Percentiles rank a stretch among this genome's conserved stretches.
These are phyloP conservation scores for Chlorophyllum brunneum DNA, from an alignment of 768 basidiomycete species.

Conservation along the genomic window DNA sequence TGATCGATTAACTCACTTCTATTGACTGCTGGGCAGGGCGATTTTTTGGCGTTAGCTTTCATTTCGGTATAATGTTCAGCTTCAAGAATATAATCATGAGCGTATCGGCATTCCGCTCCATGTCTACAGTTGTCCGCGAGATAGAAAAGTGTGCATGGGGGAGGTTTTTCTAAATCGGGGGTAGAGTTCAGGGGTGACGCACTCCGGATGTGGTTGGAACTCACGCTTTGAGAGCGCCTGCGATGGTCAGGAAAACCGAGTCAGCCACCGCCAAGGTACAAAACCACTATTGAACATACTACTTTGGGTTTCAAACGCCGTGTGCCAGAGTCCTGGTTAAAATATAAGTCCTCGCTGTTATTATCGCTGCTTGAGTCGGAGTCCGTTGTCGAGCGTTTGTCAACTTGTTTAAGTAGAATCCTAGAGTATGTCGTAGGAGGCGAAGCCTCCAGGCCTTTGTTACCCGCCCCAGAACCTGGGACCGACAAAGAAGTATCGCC, in stretches of 20 bases:
- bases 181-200: constrained; percentile 25
- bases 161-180: constrained; percentile 65
- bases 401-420: neutral
- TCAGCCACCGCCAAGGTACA: neutral
- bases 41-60: constrained; percentile 53
- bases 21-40: constrained; percentile 56
- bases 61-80: constrained; percentile 52
- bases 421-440: constrained; percentile 1
- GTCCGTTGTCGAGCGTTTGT: neutral
- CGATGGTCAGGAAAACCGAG: neutral
- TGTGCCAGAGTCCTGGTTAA: neutral
- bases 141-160: constrained; percentile 67
- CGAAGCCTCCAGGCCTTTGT: neutral
- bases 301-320: neutral
- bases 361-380: neutral
- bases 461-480: neutral
- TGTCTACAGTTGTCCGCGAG: constrained; percentile 58
- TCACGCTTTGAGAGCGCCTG: neutral
- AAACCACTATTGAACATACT: neutral
- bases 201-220: constrained; percentile 60
- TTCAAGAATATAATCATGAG: constrained; percentile 56
- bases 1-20: constrained; percentile 54
- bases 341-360: neutral
- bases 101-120: constrained; percentile 55
- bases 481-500: neutral